Base-by-base conservation (phyloP, 352 stramenopile genomes). In the Phytophthora tubulina region DNA sequence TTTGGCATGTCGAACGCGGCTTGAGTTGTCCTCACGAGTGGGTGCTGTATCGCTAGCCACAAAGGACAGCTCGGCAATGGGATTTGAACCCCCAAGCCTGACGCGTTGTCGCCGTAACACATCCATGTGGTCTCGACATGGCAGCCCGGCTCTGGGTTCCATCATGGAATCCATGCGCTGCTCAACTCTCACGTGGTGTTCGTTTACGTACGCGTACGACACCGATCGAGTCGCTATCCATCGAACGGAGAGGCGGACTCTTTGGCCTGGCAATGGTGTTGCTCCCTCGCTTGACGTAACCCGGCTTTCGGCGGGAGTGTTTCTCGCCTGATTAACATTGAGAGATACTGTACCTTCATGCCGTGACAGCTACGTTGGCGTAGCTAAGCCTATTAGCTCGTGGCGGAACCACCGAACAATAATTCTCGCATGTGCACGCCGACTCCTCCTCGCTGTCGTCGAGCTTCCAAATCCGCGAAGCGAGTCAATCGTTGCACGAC, bases 401-500 rank as follows among this genome's bases (percentile, higher is more conserved):
- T 74, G 6, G 46, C 41, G 14, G 64, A 77, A 10, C 58, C 57
- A 46, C 65, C 59, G 44, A 77, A 77, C 32, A 77, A 33, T 14
- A 77, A 31, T 35, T 77, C 64, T n/a, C 57, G 48, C 70, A 77
- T 70, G 21, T 69, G 69, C 33, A 62, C 15, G 11, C 41, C 45
- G 4, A 67, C 53, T n/a, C 51, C 70, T 33, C 70, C 70, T 13
- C 68, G 68, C 17, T 74, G 68, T 51, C 68, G 31, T 41, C 72
- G 39, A 4, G 63, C 44, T 41, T 80, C 72, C 15, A 75, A 58
- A 31, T 80, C 72, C 2, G 68, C 63, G 38, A 80, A 75, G 4
- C 72, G 68, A 48, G 68, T 51, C 4, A 81, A 66, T n/a, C 68
- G 60, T 54, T 81, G 70, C 31, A 78, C 66, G 17, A 78, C 73